A percentile compares a stretch with the other conserved stretches of the same genome.
phyloP scores from a whole-genome alignment of 2,329 filamentous ascomycete genomes.

The Xenosphaeropsis pyriputrescens region DNA sequence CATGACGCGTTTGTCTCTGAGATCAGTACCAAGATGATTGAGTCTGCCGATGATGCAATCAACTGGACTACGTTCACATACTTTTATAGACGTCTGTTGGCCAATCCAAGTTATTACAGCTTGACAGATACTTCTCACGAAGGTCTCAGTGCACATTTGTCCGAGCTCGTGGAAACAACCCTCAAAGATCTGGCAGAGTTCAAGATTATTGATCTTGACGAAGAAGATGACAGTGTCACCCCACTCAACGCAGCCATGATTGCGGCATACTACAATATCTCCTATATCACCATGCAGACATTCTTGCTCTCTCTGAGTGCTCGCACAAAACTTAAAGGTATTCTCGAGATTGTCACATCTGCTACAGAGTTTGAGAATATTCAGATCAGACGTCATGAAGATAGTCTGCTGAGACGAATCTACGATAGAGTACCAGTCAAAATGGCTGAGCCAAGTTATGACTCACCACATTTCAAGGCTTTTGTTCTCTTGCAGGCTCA shows the following conservation, averaged over 20 bases:
- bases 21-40: conserved; percentile 89
- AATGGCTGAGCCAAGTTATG: conserved; percentile 73
- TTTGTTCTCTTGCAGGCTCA: conserved; percentile 96
- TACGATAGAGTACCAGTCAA: conserved; percentile 94
- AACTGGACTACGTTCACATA: conserved; percentile 99
- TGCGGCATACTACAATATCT: conserved; percentile 97
- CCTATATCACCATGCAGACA: conserved; percentile 98
- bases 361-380: conserved; percentile 94
- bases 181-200: conserved; percentile 82
- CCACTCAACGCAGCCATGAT: conserved; percentile 97
- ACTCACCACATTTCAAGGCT: conserved; percentile 96
- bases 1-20: conserved; percentile 96
- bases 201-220: conserved; percentile 90
- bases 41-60: conserved; percentile 90
- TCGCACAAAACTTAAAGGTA: conserved; percentile 89
- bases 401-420: conserved; percentile 73
- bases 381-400: conserved; percentile 87
- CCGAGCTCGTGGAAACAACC: conserved; percentile 85
- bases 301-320: conserved; percentile 82
- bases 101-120: conserved; percentile 94
- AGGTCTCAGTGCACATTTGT: conserved; percentile 84
- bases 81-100: conserved; percentile 87
- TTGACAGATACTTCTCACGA: conserved; percentile 81
- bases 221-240: conserved; percentile 78
- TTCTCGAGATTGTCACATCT: conserved; percentile 91